Evolutionary conservation across 352 stramenopile species (phyloP), one percentile per base, ranked within the genome.

Genomic region (Albugo candida): DNA sequence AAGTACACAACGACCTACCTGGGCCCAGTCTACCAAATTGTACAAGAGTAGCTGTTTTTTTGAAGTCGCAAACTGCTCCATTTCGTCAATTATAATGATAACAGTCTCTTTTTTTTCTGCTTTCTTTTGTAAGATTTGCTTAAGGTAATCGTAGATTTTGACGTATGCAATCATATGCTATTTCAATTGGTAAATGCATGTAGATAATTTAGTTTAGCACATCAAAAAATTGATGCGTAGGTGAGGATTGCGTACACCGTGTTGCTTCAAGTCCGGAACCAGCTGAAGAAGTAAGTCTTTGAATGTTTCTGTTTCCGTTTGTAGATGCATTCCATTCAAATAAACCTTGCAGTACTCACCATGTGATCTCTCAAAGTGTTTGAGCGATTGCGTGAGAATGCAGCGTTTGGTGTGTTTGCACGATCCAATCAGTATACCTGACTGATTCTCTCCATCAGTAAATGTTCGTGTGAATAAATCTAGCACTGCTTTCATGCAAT

Each of bases 141-240:
- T 70, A 36, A 91, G 58, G 47, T 85, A 85, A 42, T 67, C 63
- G 57, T 91, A 87, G 74, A 91, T 87, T 47, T 76, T 85, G 63
- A 61, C 81, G 50, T 86, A 91, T 11, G 74, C 77, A 17, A 87
- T 48, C 20, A 46, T 46, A 64, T 81, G 52, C 5, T 18, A 48
- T 17, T n/a, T 18, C 31, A 38, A 36, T 16, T 51, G 2, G 6
- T 11, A 18, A 10, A 35, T 45, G 6, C 18, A n/a, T 14, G 12
- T 27, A 13, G 2, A 34, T 13, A n/a, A n/a, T n/a, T n/a, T n/a
- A n/a, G 20, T 44, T 8, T 38, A 19, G 37, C 27, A 17, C 8
- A 13, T 34, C 35, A 51, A 13, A 5, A 34, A 44, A 27, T 16
- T n/a, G 19, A 27, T 36, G 11, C 18, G 48, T 35, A 20, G 17